phyloP scores from a whole-genome alignment of 2,329 filamentous ascomycete species.

The Kalaharituber pfeilii region DNA sequence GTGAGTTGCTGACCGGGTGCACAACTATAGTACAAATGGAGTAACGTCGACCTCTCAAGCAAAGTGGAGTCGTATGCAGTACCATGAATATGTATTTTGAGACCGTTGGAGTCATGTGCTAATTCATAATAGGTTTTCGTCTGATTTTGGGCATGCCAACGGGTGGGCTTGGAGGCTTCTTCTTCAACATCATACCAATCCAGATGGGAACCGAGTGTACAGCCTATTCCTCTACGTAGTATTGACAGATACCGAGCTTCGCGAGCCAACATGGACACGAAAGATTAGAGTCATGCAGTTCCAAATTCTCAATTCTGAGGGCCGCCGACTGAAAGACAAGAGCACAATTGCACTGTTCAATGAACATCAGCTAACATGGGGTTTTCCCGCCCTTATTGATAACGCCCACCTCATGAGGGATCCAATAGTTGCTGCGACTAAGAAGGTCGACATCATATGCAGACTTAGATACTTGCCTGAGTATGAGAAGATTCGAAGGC shows the following conservation, averaged over 20 bases:
- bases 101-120: not conserved
- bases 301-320: conserved; percentile 19
- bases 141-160: conserved; percentile 19
- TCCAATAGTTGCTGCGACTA: conserved; percentile 16
- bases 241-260: conserved; percentile 19
- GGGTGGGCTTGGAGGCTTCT: conserved; percentile 20
- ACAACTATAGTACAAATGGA: conserved; percentile 18
- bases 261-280: conserved; percentile 19
- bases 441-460: conserved; percentile 19
- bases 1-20: not conserved
- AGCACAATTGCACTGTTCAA: conserved; percentile 18
- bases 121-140: conserved; percentile 16
- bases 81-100: not conserved
- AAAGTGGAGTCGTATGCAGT: conserved; percentile 19
- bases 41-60: conserved; percentile 19
- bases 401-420: conserved; percentile 19
- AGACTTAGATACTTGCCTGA: conserved; percentile 18
- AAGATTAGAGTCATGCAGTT: conserved; percentile 19
- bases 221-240: conserved; percentile 20
- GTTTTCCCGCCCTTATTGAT: conserved; percentile 18
- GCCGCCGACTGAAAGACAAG: conserved; percentile 18
- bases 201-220: conserved; percentile 19
- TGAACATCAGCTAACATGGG: conserved; percentile 19
- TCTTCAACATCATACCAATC: conserved; percentile 19
- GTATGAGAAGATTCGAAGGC: conserved; percentile 18